These are phyloP conservation scores for Clitopilus passeckerianus DNA, from an alignment of 768 basidiomycete genomes.

Conservation along the genomic window DNA sequence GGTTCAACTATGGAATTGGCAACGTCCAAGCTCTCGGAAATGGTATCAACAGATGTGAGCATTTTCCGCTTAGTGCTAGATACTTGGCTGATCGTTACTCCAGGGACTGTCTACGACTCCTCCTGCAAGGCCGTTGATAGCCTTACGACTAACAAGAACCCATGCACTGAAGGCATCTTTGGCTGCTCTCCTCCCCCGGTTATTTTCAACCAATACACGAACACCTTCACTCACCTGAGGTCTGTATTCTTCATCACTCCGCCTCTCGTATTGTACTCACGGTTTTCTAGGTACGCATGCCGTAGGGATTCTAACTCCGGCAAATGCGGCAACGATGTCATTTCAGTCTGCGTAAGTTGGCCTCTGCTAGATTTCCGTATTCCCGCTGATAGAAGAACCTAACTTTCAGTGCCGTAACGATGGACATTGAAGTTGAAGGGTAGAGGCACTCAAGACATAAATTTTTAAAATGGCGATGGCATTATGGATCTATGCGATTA, in stretches of 20 bases:
- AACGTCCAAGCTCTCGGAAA: constrained; percentile 4
- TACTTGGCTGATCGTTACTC: not conserved
- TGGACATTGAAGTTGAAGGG: not conserved
- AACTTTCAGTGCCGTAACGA: not conserved
- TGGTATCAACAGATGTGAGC: constrained; percentile 8
- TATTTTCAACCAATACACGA: constrained; percentile 22
- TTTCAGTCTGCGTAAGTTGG: constrained; percentile 24
- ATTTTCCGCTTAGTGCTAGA: not conserved
- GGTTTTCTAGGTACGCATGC: constrained; percentile 19
- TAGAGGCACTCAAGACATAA: too few species aligned
- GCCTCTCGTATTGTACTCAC: not conserved
- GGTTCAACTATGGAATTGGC: constrained; percentile 8
- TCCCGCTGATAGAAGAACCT: not conserved
- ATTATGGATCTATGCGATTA: too few species aligned
- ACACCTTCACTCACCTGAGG: constrained; percentile 17
- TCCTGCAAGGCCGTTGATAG: constrained; percentile 21
- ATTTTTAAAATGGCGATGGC: too few species aligned
- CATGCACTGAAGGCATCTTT: constrained; percentile 22
- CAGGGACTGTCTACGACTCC: constrained; percentile 23
- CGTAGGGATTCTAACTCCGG: constrained; percentile 19
- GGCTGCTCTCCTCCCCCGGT: constrained; percentile 22
- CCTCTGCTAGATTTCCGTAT: not conserved
- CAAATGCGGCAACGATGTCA: constrained; percentile 17
- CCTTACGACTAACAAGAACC: constrained; percentile 21
- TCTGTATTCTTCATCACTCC: constrained; percentile 3